Conservation (phyloP, 768 basidiomycete species). For the Tulasnella calospora region DNA sequence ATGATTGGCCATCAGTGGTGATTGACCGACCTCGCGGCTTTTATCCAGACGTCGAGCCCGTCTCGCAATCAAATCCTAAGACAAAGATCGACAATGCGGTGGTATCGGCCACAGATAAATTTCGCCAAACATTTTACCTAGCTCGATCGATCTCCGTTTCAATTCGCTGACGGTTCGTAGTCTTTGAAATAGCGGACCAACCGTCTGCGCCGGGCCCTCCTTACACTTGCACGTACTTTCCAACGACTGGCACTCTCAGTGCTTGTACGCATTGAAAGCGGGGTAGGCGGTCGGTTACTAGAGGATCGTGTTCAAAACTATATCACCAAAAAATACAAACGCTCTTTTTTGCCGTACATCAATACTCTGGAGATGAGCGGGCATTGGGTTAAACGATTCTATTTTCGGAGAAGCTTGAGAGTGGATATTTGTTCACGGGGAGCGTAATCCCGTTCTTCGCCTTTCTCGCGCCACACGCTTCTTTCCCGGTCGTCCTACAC, state of each 20-base stretch:
- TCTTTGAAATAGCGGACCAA: constrained; percentile 23
- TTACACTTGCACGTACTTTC: constrained; percentile 10
- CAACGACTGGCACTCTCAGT: constrained; percentile 12
- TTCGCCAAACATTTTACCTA: too few species aligned
- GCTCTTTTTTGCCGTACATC: not conserved
- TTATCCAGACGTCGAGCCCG: constrained; percentile 42
- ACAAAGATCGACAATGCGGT: constrained; percentile 74
- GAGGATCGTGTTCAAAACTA: not conserved
- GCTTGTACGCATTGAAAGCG: not conserved
- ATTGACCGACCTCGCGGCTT: constrained; percentile 7
- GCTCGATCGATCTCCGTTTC: not conserved
- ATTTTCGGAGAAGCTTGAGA: too few species aligned
- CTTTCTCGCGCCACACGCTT: not conserved
- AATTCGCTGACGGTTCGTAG: constrained; percentile 20
- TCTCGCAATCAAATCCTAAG: constrained; percentile 91
- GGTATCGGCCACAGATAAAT: not conserved
- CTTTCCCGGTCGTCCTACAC: not conserved
- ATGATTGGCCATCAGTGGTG: not conserved
- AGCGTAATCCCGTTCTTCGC: too few species aligned
- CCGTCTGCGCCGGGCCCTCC: constrained; percentile 11
- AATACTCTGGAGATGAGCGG: too few species aligned
- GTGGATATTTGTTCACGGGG: too few species aligned
- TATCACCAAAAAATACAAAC: not conserved
- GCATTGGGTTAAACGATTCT: too few species aligned
- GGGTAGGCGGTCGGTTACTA: not conserved